A percentile compares a stretch with the other conserved stretches of the same genome.
Evolutionary conservation across 257 asterid species (phyloP).

Genomic region (Salvia miltiorrhiza): DNA sequence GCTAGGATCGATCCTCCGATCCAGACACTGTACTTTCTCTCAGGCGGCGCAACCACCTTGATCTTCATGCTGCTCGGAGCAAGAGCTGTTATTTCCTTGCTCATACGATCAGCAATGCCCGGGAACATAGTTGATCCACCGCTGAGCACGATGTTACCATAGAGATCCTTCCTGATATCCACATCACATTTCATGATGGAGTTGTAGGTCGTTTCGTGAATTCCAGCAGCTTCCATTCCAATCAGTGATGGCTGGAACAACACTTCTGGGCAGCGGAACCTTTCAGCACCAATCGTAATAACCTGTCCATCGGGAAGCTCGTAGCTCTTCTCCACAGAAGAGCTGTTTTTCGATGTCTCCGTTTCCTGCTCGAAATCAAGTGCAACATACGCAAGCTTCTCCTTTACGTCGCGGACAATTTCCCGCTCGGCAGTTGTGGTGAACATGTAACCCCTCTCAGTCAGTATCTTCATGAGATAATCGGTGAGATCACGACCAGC

Average conservation of each 20-base stretch:
- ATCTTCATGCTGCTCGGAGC: constrained; percentile 70
- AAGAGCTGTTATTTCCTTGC: constrained; percentile 62
- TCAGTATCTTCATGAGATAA: constrained; percentile 41
- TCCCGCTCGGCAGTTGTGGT: constrained; percentile 41
- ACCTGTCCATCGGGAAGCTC: constrained; percentile 42
- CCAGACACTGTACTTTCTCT: constrained; percentile 77
- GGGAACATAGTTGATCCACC: constrained; percentile 80
- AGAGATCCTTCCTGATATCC: constrained; percentile 62
- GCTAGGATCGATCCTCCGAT: constrained; percentile 69
- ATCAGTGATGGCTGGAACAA: constrained; percentile 36
- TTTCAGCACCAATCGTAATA: constrained; percentile 36
- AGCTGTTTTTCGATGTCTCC: constrained; percentile 39
- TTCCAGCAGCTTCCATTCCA: constrained; percentile 44
- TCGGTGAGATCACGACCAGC: constrained; percentile 48
- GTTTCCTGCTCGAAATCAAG: constrained; percentile 38
- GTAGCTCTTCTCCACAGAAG: constrained; percentile 33
- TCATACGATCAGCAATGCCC: constrained; percentile 67
- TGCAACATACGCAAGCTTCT: constrained; percentile 40
- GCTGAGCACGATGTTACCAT: constrained; percentile 64
- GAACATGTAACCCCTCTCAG: constrained; percentile 39
- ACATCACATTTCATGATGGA: constrained; percentile 58
- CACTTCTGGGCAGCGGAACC: constrained; percentile 46
- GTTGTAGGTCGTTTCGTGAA: constrained; percentile 47
- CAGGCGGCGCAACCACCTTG: constrained; percentile 68
- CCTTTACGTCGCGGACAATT: constrained; percentile 43